phyloP scores from a whole-genome alignment of 192 early-diverging fungal species.

The Mortierella claussenii region DNA sequence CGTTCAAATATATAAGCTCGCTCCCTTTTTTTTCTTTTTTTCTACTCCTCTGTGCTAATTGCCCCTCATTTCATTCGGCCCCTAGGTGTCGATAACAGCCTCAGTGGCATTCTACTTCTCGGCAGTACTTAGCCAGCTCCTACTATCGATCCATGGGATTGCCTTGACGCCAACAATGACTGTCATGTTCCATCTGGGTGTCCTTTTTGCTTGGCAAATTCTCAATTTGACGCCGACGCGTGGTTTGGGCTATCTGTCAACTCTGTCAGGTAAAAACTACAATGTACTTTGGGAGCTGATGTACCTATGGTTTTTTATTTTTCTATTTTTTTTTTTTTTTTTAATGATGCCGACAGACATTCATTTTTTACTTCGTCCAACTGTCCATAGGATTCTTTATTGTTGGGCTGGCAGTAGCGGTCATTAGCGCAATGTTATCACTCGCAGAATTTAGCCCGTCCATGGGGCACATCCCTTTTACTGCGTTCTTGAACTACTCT shows the following conservation, averaged over 20 bases:
- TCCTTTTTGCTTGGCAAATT: constrained; percentile 27
- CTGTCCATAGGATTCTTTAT: constrained; percentile 6
- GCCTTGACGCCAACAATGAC: constrained; percentile 15
- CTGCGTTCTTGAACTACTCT: constrained; percentile 41
- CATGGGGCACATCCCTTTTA: constrained; percentile 28
- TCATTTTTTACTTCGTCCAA: no score
- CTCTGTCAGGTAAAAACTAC: constrained; percentile 12
- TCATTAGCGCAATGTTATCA: constrained; percentile 26
- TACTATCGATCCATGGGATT: constrained; percentile 18
- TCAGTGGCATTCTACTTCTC: constrained; percentile 45
- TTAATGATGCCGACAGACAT: no score
- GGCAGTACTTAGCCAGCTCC: constrained; percentile 22
- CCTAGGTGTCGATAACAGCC: constrained; percentile 33
- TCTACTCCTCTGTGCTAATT: no score
- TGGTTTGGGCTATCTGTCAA: constrained; percentile 28
- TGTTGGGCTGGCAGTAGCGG: constrained; percentile 19
- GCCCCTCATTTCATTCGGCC: no score
- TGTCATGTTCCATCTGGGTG: constrained; percentile 46
- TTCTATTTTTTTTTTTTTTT: no score
- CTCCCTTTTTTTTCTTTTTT: no score
- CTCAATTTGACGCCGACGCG: constrained; percentile 29
- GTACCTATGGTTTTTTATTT: no score
- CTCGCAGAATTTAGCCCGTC: constrained; percentile 9
- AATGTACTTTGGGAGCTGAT: no score
- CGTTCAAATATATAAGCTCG: no score